Evolutionary conservation across 2,329 filamentous ascomycete species (phyloP), one percentile per base, ranked within the genome.

Genomic region (Phaeosphaeriaceae sp.): DNA sequence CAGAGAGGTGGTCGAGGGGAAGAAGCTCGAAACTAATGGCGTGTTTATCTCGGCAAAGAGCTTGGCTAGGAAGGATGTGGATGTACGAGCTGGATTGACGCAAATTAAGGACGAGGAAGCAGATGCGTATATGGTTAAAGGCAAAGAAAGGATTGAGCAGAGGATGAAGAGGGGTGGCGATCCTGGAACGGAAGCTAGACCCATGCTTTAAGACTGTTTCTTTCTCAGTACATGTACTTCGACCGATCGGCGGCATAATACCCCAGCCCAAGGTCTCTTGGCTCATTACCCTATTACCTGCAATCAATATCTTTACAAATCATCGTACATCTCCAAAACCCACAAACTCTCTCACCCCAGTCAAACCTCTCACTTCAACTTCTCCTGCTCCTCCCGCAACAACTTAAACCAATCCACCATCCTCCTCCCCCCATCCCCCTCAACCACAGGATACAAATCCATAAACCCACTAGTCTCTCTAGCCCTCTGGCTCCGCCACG

Each of bases 21-120:
- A 54, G 41, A 45, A 45, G 35, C 3, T 65, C 17, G 37, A 48
- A 36, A 68, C 58, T n/a, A 60, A 52, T 32, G 73, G 60, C 1
- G 52, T 54, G 17, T 57, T 64, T 13, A 45, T 74, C 2, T 40
- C 46, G 23, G 73, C 68, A 20, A 74, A 73, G 63, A 68, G 42
- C 7, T 43, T 71, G 45, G 52, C 50, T 42, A 63, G 54, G 48
- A 59, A 46, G 20, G 48, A 49, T 20, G 48, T 71, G 21, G 65
- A 71, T 60, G 56, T 74, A 1, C 11, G 13, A 16, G 48, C 18
- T 6, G 54, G 49, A 3, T 48, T 74, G 54, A 68, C 55, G 13
- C 43, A 56, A 6, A 58, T 74, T 46, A 64, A 15, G 3, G 72
- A 74, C 38, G 68, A 66, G 23, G 47, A 73, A 49, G 70, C 67